phyloP scores from a whole-genome alignment of 2,329 filamentous ascomycete genomes.

The Fusarium succisae region DNA sequence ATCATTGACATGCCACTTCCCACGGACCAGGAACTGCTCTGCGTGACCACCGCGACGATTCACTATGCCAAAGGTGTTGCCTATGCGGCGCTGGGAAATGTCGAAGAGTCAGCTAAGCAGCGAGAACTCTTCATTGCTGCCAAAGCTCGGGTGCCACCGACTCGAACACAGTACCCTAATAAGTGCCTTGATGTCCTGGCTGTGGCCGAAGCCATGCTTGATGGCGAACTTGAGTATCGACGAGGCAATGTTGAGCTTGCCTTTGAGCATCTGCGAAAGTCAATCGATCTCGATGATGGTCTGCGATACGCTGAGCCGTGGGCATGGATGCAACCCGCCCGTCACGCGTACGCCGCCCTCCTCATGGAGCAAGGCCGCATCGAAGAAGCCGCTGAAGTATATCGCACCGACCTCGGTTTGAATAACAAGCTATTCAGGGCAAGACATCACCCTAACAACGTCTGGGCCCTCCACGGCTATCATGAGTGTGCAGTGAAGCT shows the following conservation, averaged over 20 bases:
- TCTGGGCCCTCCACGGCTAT: constrained; percentile 77
- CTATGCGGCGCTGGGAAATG: constrained; percentile 63
- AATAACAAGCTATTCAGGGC: constrained; percentile 67
- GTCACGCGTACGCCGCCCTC: constrained; percentile 74
- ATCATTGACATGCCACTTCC: constrained; percentile 66
- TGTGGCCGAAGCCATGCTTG: constrained; percentile 71
- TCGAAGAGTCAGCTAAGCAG: constrained; percentile 62
- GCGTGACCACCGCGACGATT: constrained; percentile 71
- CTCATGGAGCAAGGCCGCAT: constrained; percentile 69
- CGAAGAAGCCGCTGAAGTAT: constrained; percentile 63
- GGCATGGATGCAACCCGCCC: constrained; percentile 78
- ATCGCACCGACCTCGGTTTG: constrained; percentile 67
- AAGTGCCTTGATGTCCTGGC: constrained; percentile 68
- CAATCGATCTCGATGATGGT: constrained; percentile 66
- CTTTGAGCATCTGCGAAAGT: constrained; percentile 63
- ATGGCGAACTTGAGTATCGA: constrained; percentile 77
- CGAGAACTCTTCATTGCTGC: constrained; percentile 61
- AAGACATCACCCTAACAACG: constrained; percentile 73
- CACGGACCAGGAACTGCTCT: constrained; percentile 66
- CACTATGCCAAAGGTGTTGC: constrained; percentile 76
- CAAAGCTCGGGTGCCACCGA: constrained; percentile 59
- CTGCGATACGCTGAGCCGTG: constrained; percentile 78
- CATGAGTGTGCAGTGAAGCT: constrained; percentile 70
- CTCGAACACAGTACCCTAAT: constrained; percentile 74
- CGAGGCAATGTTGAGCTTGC: constrained; percentile 64